phyloP scores from a whole-genome alignment of 2,329 filamentous ascomycete species.

The Venturia effusa region DNA sequence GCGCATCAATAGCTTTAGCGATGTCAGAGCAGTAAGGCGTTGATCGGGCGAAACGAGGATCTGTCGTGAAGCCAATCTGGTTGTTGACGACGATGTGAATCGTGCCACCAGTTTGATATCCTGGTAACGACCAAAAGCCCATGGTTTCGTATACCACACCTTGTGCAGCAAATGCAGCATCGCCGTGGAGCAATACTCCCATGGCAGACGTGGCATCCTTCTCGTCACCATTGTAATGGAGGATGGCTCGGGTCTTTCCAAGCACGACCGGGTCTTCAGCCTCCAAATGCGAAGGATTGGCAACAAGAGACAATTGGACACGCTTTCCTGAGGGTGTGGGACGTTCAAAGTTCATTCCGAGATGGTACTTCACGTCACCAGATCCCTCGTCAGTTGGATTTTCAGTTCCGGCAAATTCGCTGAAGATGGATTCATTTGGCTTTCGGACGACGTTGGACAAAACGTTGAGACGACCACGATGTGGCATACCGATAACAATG shows the following conservation, averaged over 20 bases:
- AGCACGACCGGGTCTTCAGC: slow-evolving; percentile 96
- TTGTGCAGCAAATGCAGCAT: slow-evolving; percentile 92
- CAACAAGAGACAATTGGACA: slow-evolving; percentile 95
- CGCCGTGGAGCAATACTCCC: slow-evolving; percentile 92
- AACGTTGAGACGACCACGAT: slow-evolving; percentile 95
- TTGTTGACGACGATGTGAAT: slow-evolving; percentile 98
- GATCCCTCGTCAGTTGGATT: slow-evolving; percentile 91
- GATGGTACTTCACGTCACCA: slow-evolving; percentile 97
- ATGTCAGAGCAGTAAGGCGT: slow-evolving; percentile 99
- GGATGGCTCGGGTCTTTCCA: slow-evolving; percentile 93
- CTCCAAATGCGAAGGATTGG: slow-evolving; percentile 96
- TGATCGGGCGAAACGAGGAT: slow-evolving; percentile 92
- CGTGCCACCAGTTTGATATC: slow-evolving; percentile 94
- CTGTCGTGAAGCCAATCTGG: slow-evolving; percentile 99
- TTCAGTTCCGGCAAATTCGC: slow-evolving; percentile 82
- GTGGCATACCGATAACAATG: slow-evolving; percentile 98
- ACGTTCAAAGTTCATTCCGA: slow-evolving; percentile 99
- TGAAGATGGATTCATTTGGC: slow-evolving; percentile 99
- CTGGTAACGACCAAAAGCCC: slow-evolving; percentile 90
- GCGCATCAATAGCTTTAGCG: slow-evolving; percentile 95
- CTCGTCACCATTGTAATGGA: slow-evolving; percentile 98
- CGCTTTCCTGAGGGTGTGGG: slow-evolving; percentile 97
- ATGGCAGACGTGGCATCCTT: slow-evolving; percentile 80
- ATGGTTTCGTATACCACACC: slow-evolving; percentile 98
- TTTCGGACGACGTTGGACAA: slow-evolving; percentile 98